Evolutionary conservation across 176 grass and related monocot species (phyloP).

Genomic region (Bonia amplexicaulis): DNA sequence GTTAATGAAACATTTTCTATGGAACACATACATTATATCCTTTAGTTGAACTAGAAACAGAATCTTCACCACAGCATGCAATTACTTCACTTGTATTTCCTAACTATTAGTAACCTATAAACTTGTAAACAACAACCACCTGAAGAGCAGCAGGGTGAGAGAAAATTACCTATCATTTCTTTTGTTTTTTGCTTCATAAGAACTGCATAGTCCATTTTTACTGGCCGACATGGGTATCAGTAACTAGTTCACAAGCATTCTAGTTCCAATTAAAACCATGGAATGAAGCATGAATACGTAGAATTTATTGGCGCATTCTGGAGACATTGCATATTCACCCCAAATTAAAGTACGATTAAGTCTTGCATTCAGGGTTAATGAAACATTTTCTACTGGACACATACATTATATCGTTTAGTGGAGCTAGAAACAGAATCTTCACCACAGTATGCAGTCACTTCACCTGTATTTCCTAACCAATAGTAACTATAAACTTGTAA

Average conservation of each 20-base stretch:
- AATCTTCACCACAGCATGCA: background rate
- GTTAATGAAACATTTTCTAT: background rate
- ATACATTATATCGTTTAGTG: background rate
- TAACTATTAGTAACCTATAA: background rate
- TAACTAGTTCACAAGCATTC: background rate
- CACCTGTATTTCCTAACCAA: background rate
- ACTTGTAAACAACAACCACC: background rate
- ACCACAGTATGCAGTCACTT: background rate
- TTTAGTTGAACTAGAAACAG: background rate
- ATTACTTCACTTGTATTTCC: background rate
- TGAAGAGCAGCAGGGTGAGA: conserved; percentile 61
- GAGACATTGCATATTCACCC: background rate
- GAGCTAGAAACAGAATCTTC: background rate
- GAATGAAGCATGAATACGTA: background rate
- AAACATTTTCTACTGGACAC: background rate
- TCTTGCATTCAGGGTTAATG: background rate
- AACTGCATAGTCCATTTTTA: background rate
- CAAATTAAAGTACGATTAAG: background rate
- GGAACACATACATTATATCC: background rate
- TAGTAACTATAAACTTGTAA: background rate
- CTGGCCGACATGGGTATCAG: background rate
- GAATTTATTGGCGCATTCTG: background rate
- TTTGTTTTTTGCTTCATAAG: too few species aligned
- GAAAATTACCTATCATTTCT: background rate
- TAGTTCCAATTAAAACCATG: background rate